phyloP scores from a whole-genome alignment of 371 early-diverging fungal genomes.

The Apophysomyces elegans region DNA sequence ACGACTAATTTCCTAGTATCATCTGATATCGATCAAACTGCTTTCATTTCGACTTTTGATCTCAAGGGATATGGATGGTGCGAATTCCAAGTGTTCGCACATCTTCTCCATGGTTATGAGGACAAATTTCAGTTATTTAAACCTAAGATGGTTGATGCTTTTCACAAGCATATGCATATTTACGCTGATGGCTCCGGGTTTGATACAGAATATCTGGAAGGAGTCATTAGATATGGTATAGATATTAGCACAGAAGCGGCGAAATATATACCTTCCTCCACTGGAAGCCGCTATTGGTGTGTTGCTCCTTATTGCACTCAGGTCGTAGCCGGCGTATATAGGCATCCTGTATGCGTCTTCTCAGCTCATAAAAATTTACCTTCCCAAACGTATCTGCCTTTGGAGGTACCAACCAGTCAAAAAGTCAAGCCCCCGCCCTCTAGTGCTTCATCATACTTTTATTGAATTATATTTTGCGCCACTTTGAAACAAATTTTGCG shows the following conservation, averaged over 20 bases:
- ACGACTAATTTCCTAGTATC: background rate
- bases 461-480: too few relatives aligned
- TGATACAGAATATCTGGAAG: background rate
- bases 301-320: background rate
- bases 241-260: background rate
- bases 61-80: background rate
- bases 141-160: background rate
- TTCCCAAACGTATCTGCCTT: background rate
- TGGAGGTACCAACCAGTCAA: background rate
- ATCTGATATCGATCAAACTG: background rate
- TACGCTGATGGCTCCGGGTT: background rate
- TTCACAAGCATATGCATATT: background rate
- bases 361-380: background rate
- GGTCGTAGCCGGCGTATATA: conserved; percentile 5
- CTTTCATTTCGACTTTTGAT: background rate
- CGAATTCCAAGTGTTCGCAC: background rate
- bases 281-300: background rate
- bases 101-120: background rate
- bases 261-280: background rate
- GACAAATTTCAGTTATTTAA: background rate
- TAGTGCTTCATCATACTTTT: background rate
- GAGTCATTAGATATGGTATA: background rate
- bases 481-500: too few relatives aligned
- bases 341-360: background rate
- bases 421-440: background rate